Evolutionary conservation across 306 rosid genomes (phyloP), one percentile per base, ranked within the genome.

Genomic region (Cucumis sativus): DNA sequence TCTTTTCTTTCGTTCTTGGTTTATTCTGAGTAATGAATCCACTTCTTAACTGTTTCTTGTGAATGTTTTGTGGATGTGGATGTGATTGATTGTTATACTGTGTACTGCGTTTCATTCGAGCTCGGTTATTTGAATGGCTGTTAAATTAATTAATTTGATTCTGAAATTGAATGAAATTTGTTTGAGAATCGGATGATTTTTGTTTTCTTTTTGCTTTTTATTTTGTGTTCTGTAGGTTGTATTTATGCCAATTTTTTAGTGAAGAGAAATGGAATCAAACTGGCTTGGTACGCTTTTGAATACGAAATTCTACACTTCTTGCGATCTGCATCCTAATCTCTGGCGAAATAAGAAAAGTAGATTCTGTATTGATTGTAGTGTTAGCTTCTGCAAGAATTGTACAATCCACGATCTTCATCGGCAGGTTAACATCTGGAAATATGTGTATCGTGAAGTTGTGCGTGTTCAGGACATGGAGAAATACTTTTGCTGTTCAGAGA

Each of bases 281-380:
- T 94, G 97, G 97, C 84, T 94, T 68, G 79, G 72, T 65, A 82
- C 84, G 79, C 89, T 94, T 47, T 78, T 94, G 84, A 76, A 77
- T 51, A 68, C 87, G 74, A 80, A 82, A 75, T 87, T 87, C 88
- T 93, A 84, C 74, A 86, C 89, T 43, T 82, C 88, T 28, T 94
- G 98, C 67, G 84, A 72, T 78, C 84, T 83, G 80, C 97, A 94
- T 75, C 86, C n/a, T n/a, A n/a, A n/a, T n/a, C n/a, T n/a, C n/a
- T n/a, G n/a, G n/a, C n/a, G n/a, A n/a, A n/a, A n/a, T n/a, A n/a
- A n/a, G n/a, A n/a, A n/a, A n/a, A n/a, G n/a, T n/a, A n/a, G n/a
- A n/a, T n/a, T n/a, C n/a, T n/a, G n/a, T n/a, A n/a, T n/a, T n/a
- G n/a, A n/a, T n/a, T n/a, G n/a, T n/a, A n/a, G n/a, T n/a, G n/a